Percentiles rank a stretch among this genome's conserved stretches.
These are phyloP conservation scores for Combretum micranthum DNA, from an alignment of 345 rosid genomes.

Conservation along the genomic window DNA sequence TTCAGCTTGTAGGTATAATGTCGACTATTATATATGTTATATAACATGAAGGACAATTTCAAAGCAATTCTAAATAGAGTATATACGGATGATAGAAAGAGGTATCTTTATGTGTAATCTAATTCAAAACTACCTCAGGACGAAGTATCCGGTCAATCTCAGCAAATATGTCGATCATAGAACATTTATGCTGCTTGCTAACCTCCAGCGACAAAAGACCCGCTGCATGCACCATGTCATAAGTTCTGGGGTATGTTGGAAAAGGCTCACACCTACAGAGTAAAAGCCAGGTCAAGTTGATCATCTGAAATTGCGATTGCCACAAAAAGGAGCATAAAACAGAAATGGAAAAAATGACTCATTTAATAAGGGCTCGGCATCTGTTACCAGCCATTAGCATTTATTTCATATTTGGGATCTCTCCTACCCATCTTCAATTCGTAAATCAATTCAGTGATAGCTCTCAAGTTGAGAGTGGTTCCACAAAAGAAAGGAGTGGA, in stretches of 20 bases:
- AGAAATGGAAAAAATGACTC: background rate
- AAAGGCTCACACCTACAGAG: constrained; percentile 85
- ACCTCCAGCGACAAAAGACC: constrained; percentile 67
- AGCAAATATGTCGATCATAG: constrained; percentile 45
- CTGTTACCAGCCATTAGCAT: no score
- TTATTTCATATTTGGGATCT: no score
- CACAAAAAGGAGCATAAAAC: background rate
- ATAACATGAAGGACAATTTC: no score
- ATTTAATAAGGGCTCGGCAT: no score
- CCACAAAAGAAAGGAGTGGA: no score
- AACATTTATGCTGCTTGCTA: constrained; percentile 39
- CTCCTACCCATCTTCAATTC: no score
- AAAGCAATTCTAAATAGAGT: no score
- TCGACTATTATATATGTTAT: no score
- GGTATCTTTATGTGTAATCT: background rate
- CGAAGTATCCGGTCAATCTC: constrained; percentile 95
- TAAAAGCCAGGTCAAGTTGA: background rate
- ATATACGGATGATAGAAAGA: background rate
- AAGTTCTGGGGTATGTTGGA: constrained; percentile 91
- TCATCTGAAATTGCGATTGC: background rate
- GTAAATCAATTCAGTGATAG: no score
- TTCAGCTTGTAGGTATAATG: no score
- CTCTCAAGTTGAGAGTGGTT: background rate
- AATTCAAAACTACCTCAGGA: constrained; percentile 66
- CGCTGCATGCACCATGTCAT: constrained; percentile 87